These are phyloP conservation scores for Planoprotostelium fungivorum DNA, from an alignment of 78 protist genomes.

Conservation along the genomic window DNA sequence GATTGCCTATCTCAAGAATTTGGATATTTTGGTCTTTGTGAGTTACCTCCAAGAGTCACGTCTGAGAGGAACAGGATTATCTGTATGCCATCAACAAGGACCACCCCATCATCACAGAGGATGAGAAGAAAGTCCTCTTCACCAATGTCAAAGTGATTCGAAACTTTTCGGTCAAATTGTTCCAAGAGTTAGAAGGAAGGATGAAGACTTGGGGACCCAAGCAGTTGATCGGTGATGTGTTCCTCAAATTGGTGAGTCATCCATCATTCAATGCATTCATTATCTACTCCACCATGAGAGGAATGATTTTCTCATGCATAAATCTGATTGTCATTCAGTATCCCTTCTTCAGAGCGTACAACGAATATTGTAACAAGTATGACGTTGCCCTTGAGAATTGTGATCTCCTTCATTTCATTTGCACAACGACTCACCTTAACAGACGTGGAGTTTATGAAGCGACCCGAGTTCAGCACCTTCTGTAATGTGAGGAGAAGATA, in stretches of 20 bases:
- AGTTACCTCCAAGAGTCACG: neutral
- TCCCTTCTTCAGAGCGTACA: neutral
- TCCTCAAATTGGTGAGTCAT: neutral
- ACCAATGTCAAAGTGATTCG: neutral
- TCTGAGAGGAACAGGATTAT: neutral
- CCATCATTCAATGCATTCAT: too few relatives aligned
- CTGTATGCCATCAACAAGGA: neutral
- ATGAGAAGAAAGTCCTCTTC: neutral
- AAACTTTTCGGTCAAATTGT: neutral
- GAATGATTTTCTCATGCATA: too few relatives aligned
- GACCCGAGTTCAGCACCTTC: neutral
- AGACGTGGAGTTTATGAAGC: neutral
- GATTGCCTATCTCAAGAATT: neutral
- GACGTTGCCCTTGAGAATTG: neutral
- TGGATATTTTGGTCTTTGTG: neutral
- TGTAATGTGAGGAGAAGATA: neutral
- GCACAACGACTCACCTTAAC: too few relatives aligned
- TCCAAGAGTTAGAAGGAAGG: neutral
- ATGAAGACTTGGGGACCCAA: neutral
- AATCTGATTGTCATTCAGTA: neutral
- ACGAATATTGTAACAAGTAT: neutral
- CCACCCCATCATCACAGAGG: neutral
- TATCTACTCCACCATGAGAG: too few relatives aligned
- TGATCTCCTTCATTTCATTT: too few relatives aligned
- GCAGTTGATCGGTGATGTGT: neutral